phyloP scores from a whole-genome alignment of 2,329 filamentous ascomycete species.

The Magnaporthales sp. region DNA sequence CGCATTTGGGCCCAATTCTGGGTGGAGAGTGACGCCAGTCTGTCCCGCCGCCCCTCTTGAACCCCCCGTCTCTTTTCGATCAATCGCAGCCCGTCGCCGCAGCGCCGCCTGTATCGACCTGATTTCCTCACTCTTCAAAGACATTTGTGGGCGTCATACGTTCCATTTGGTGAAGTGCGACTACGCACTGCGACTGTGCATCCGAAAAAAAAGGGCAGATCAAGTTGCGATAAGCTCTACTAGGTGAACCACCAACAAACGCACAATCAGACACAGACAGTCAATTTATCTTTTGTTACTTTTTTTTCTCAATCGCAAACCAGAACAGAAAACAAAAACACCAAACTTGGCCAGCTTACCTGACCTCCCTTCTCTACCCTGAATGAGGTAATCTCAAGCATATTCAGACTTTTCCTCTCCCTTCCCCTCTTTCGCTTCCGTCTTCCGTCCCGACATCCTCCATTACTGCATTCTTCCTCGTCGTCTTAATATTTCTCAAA shows the following conservation, averaged over 20 bases:
- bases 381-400: neutral
- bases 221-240: neutral
- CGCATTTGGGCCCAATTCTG: neutral
- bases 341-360: neutral
- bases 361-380: neutral
- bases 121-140: neutral
- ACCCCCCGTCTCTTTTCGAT: neutral
- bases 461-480: neutral
- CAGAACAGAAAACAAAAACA: neutral
- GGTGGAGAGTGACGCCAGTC: neutral
- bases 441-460: slow-evolving; percentile 1
- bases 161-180: neutral
- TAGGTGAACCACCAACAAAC: neutral
- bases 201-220: neutral
- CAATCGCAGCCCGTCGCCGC: neutral
- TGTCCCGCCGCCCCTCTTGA: neutral
- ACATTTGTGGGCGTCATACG: neutral
- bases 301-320: neutral
- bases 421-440: slow-evolving; percentile 4
- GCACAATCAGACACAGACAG: neutral
- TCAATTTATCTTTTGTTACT: neutral
- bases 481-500: slow-evolving; percentile 11
- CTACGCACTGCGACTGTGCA: neutral
- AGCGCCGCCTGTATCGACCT: neutral
- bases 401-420: neutral